Conservation (phyloP, 1,139 yeast genomes). For the Pichia norvegensis region DNA sequence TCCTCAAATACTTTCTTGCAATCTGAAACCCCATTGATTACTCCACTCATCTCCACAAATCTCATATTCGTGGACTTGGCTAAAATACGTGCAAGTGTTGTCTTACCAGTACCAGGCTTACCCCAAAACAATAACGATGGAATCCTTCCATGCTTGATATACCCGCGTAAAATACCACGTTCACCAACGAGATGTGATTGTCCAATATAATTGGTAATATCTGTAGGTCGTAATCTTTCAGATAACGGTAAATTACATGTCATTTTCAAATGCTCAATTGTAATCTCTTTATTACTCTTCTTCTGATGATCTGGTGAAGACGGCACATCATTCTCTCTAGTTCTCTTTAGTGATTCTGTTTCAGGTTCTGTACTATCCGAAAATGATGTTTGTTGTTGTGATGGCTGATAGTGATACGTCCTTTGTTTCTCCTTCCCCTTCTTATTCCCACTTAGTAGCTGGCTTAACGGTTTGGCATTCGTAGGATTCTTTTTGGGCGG, state of each 20-base stretch:
- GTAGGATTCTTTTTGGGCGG: not conserved
- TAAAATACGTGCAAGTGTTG: slow-evolving; percentile 61
- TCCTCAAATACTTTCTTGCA: slow-evolving; percentile 66
- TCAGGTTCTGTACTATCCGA: not conserved
- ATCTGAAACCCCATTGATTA: slow-evolving; percentile 64
- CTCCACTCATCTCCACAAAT: slow-evolving; percentile 83
- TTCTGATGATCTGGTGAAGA: slow-evolving; percentile 1
- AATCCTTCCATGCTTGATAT: slow-evolving; percentile 50
- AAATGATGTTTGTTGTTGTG: not conserved
- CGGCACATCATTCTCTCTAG: not conserved
- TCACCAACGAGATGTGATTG: slow-evolving; percentile 75
- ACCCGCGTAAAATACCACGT: slow-evolving; percentile 62
- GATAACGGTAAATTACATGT: slow-evolving; percentile 67
- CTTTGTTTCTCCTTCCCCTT: slow-evolving; percentile 14
- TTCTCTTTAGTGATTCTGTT: not conserved
- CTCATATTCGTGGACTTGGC: slow-evolving; percentile 46
- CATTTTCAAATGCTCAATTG: slow-evolving; percentile 25
- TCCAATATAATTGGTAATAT: slow-evolving; percentile 73
- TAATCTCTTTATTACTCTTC: slow-evolving; percentile 9
- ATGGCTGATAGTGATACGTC: slow-evolving; percentile 18
- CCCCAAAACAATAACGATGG: slow-evolving; percentile 96
- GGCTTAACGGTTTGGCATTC: slow-evolving; percentile 11
- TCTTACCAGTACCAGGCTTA: slow-evolving; percentile 92
- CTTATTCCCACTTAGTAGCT: slow-evolving; percentile 19
- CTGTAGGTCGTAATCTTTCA: slow-evolving; percentile 72